Evolutionary conservation across 495 filamentous ascomycete genomes (phyloP).

Genomic region (Staphylotrichum longicolle): DNA sequence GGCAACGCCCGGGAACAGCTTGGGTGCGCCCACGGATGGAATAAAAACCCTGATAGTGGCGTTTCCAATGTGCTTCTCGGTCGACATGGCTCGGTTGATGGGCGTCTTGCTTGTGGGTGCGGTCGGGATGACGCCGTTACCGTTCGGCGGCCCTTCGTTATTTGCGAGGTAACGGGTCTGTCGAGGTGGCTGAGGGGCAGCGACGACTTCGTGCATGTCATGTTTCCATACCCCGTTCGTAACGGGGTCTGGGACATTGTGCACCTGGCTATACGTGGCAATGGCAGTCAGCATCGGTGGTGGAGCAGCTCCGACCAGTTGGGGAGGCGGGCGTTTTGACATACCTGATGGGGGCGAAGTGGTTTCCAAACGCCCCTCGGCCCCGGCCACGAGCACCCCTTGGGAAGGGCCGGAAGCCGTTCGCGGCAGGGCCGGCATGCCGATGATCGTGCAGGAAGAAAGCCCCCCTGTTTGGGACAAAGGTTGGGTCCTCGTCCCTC

Average conservation of each 20-base stretch:
- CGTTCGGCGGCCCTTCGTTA: slow-evolving; percentile 45
- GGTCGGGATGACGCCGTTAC: slow-evolving; percentile 46
- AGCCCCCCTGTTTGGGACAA: slow-evolving; percentile 89
- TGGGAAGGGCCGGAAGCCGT: slow-evolving; percentile 71
- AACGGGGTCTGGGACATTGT: slow-evolving; percentile 52
- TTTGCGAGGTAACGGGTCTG: slow-evolving; percentile 38
- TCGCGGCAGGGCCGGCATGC: slow-evolving; percentile 67
- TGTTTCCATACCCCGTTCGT: slow-evolving; percentile 82
- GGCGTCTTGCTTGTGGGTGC: slow-evolving; percentile 41
- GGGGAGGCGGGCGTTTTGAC: slow-evolving; percentile 21
- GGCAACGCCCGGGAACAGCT: slow-evolving; percentile 67
- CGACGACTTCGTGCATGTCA: slow-evolving; percentile 87
- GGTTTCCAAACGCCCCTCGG: slow-evolving; percentile 50
- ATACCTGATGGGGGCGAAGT: slow-evolving; percentile 60
- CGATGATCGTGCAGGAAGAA: slow-evolving; percentile 98
- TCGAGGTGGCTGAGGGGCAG: slow-evolving; percentile 42
- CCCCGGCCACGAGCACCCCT: slow-evolving; percentile 54
- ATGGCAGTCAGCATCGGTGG: slow-evolving; percentile 35
- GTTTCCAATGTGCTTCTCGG: slow-evolving; percentile 65
- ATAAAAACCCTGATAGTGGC: slow-evolving; percentile 74
- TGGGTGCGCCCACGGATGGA: slow-evolving; percentile 68
- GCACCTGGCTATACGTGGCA: slow-evolving; percentile 40
- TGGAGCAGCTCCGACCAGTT: background rate
- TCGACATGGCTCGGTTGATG: slow-evolving; percentile 60
- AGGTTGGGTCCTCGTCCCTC: slow-evolving; percentile 85